A percentile compares a stretch with the other conserved stretches of the same genome.
Evolutionary conservation across 495 filamentous ascomycete species (phyloP).

Genomic region (Pyrenula aspistea): DNA sequence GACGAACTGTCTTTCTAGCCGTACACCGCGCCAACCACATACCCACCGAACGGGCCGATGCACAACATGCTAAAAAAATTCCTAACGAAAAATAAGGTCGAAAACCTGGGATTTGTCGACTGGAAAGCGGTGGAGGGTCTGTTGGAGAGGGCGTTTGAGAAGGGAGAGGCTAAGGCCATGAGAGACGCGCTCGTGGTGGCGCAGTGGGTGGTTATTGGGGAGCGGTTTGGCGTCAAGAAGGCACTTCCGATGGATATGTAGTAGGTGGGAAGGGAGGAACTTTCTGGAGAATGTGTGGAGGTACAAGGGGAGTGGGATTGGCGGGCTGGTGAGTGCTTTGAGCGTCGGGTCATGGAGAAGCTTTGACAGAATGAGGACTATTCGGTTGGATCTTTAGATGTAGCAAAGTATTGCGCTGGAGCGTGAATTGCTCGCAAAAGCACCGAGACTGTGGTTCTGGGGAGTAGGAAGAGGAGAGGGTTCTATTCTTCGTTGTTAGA

Average conservation of each 20-base stretch:
- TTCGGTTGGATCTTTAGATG: too few species aligned
- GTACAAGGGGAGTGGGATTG: too few species aligned
- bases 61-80: constrained; percentile 18
- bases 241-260: not conserved
- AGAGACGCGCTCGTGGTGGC: constrained; percentile 4
- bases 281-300: too few species aligned
- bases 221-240: constrained; percentile 5
- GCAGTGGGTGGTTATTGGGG: constrained; percentile 8
- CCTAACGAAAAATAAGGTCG: constrained; percentile 25
- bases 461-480: too few species aligned
- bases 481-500: too few species aligned
- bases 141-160: constrained; percentile 20
- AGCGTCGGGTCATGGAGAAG: too few species aligned
- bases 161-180: constrained; percentile 5
- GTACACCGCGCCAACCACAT: constrained; percentile 23
- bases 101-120: constrained; percentile 30
- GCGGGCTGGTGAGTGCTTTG: too few species aligned
- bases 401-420: too few species aligned
- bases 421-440: too few species aligned
- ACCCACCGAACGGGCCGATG: constrained; percentile 20
- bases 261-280: not conserved
- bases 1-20: constrained; percentile 4
- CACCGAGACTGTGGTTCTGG: too few species aligned
- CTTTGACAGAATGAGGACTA: too few species aligned
- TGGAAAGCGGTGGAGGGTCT: constrained; percentile 13